Evolutionary conservation across 2,329 filamentous ascomycete genomes (phyloP), one percentile per base, ranked within the genome.

Genomic region (Verticillium klebahnii): DNA sequence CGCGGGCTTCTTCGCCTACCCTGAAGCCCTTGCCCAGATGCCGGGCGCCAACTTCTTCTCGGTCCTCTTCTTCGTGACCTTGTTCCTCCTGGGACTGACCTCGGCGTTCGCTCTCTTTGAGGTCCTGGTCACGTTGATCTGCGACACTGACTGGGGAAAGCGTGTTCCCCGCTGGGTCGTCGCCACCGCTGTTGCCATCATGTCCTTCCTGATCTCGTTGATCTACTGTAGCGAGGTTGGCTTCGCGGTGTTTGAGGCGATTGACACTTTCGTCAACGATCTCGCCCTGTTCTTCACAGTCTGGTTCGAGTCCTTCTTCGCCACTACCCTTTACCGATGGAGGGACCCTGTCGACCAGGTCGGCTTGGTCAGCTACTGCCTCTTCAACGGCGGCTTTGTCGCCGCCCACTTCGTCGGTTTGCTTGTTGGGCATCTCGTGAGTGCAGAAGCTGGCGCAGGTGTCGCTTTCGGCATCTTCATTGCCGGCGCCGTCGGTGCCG

Each of bases 21-120:
- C 82, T 0, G 75, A 79, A 50, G 83, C 83, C 1, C 75, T 85
- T 1, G 69, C 81, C 0, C 75, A 84, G 59, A 85, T 85, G 82
- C 83, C 82, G 0, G 82, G 78, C 0, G 74, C 82, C 2, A 85
- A 84, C 62, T 83, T 82, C 63, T 85, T 81, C 79, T 81, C 82
- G 0, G 72, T 82, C 0, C 70, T 84, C 0, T 75, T 85, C 11
- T 85, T 86, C 66, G 76, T 85, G 19, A 85, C 82, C 0, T 67
- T 85, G 2, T 76, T 82, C 1, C 77, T 85, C 0, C 77, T 85
- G 0, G 83, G 82, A 0, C 80, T 85, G 55, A 82, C 78, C 32
- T 85, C 80, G 0, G 78, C 81, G 0, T 84, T 83, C 59, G 81
- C 80, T 29, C 81, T 84, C 74, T 72, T 84, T 36, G 81, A 84